Base-by-base conservation (phyloP, 805 yeast species). In the Nakazawaea wickerhamii region DNA sequence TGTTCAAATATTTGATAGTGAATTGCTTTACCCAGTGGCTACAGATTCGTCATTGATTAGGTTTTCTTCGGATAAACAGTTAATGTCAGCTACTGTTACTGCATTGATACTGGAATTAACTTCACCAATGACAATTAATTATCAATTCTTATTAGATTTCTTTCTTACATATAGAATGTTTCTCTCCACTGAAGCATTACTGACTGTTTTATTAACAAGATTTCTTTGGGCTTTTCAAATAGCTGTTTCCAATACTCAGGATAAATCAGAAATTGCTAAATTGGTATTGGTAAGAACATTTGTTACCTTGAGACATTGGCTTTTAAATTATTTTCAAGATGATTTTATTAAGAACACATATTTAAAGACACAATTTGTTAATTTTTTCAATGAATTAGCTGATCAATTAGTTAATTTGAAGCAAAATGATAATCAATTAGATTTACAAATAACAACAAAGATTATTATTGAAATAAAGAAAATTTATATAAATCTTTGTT, bases 241-340 rank as follows among this genome's bases (percentile, higher is more conserved):
- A n/a, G 43, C 42, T 15, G 43, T 21, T 36, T 51, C 10, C 8
- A 20, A 21, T 18, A 37, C 37, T 22, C 32, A 31, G 41, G 38
- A 54, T 31, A 54, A 56, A 9, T 11, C 19, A 10, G 70, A 69
- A 46, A 55, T 72, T 3, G 95, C 95, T 1, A 74, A 80, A 46
- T 67, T 84, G 35, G 81, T 83, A 2, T 66, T 86, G 10, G 73
- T 90, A 28, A 71, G 98, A 53, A 82, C 95, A 0, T 91, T 90
- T 65, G 96, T 87, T 21, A 80, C 84, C 22, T 52, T 93, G 33
- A 75, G 97, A 54, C 95, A 87, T 64, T 91, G 98, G 95, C 59
- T 91, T 15, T 62, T 86, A 46, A 91, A 90, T 60, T 90, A 86
- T 59, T 93, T 88, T 54, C 71, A 79, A 32, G 91, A 86, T 56